Evolutionary conservation across 2,329 filamentous ascomycete genomes (phyloP).

Genomic region (Fusarium caatingaense): DNA sequence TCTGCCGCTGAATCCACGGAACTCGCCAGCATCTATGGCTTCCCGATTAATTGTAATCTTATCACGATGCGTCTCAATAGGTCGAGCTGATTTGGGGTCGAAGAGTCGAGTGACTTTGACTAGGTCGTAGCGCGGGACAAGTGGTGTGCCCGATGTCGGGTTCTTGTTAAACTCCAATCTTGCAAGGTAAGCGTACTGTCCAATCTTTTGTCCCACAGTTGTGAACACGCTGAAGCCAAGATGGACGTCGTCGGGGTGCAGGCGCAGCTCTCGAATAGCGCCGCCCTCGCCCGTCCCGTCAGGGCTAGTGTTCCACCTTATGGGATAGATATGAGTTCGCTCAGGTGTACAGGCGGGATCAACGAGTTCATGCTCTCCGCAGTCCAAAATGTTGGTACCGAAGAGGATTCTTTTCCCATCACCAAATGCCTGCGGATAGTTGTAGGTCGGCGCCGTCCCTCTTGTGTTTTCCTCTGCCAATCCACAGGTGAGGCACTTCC

Average conservation of each 20-base stretch:
- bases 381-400: constrained; percentile 53
- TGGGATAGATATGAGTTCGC: not conserved
- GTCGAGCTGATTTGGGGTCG: constrained; percentile 27
- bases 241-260: constrained; percentile 60
- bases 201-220: not conserved
- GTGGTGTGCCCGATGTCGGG: constrained; percentile 47
- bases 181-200: constrained; percentile 51
- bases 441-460: constrained; percentile 30
- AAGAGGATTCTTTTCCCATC: constrained; percentile 52
- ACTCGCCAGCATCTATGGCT: constrained; percentile 52
- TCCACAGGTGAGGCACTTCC: constrained; percentile 61
- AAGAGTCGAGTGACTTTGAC: constrained; percentile 53
- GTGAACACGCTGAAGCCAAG: constrained; percentile 56
- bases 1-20: constrained; percentile 57
- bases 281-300: constrained; percentile 49
- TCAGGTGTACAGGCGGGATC: constrained; percentile 30
- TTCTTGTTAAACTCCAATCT: constrained; percentile 54
- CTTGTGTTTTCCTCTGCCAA: constrained; percentile 49
- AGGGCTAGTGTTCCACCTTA: constrained; percentile 28
- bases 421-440: constrained; percentile 58
- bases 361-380: constrained; percentile 48
- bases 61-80: not conserved
- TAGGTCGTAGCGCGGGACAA: constrained; percentile 54
- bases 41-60: not conserved
- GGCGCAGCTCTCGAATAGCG: constrained; percentile 55